These are phyloP conservation scores for Diaporthe vexans DNA, from an alignment of 2,329 filamentous ascomycete species.

Conservation along the genomic window DNA sequence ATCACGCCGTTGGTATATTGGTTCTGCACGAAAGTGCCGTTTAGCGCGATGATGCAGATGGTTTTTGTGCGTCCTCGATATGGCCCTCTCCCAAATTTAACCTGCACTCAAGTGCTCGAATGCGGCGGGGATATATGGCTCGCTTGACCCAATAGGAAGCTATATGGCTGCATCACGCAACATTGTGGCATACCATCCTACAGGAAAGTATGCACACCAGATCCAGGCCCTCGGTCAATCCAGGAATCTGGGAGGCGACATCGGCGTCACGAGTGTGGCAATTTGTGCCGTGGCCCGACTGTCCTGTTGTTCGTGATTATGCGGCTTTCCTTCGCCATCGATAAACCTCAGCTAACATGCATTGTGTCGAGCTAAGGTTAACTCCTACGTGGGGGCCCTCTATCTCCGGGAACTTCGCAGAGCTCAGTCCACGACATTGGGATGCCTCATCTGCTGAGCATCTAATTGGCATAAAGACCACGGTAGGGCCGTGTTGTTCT, in stretches of 20 bases:
- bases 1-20: background rate
- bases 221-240: background rate
- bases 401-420: background rate
- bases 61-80: background rate
- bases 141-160: background rate
- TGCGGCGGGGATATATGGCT: too few species aligned
- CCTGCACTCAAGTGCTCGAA: background rate
- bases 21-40: background rate
- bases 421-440: background rate
- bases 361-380: background rate
- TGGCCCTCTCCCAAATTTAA: background rate
- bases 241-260: background rate
- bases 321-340: conserved; percentile 31
- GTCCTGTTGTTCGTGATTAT: conserved; percentile 18
- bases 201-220: background rate
- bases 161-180: background rate
- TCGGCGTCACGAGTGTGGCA: background rate
- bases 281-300: background rate
- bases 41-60: background rate
- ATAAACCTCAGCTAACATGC: background rate
- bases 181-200: background rate
- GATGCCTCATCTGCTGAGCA: background rate
- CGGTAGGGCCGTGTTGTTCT: too few species aligned
- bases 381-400: background rate
- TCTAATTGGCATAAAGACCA: conserved; percentile 1